Evolutionary conservation across 306 rosid species (phyloP).

Genomic region (Citrullus mucosospermus): DNA sequence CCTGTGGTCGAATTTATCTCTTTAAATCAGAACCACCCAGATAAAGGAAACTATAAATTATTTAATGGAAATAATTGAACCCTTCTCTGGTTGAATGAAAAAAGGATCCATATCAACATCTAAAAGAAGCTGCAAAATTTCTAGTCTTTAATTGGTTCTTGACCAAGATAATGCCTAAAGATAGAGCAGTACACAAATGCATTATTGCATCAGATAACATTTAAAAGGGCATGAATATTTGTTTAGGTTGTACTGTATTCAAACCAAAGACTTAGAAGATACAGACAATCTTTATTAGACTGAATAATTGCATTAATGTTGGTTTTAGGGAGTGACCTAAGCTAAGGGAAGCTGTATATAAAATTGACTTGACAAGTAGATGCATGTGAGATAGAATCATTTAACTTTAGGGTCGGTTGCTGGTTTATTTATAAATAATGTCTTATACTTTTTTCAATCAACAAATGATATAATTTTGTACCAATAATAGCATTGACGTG

Average conservation of each 20-base stretch:
- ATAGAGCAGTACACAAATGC: background rate
- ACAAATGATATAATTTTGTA: background rate
- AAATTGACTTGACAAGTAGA: background rate
- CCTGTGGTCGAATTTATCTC: background rate
- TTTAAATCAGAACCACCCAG: constrained; percentile 5
- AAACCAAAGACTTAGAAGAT: background rate
- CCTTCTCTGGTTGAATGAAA: background rate
- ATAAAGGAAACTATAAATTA: background rate
- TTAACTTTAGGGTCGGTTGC: background rate
- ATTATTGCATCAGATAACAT: background rate
- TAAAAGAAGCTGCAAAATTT: background rate
- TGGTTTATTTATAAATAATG: background rate
- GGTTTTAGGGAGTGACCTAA: background rate
- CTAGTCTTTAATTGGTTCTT: background rate
- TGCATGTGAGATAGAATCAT: constrained; percentile 4
- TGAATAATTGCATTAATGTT: background rate
- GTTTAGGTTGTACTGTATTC: background rate
- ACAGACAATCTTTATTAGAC: background rate
- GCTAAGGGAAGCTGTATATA: constrained; percentile 2
- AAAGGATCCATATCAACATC: background rate
- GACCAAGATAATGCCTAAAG: background rate
- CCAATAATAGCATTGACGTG: background rate
- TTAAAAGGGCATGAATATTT: background rate
- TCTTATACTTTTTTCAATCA: background rate
- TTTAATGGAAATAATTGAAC: background rate